A percentile compares a stretch with the other conserved stretches of the same genome.
phyloP scores from a whole-genome alignment of 2,329 filamentous ascomycete species.

The Clonostachys byssicola region DNA sequence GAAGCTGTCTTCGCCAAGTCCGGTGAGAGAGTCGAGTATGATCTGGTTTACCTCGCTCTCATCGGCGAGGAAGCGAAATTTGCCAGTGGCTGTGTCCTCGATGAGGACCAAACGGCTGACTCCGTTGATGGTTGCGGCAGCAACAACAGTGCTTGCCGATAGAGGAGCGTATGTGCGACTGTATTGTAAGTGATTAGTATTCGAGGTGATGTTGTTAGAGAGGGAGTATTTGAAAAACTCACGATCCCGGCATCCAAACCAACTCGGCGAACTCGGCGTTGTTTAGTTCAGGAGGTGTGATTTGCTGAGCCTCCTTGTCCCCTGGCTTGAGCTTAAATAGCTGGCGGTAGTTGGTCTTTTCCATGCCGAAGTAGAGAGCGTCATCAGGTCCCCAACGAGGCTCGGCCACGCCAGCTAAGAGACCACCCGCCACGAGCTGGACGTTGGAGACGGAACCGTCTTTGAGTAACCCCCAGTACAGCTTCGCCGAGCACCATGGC shows the following conservation, averaged over 20 bases:
- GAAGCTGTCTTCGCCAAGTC: constrained; percentile 22
- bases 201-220: neutral
- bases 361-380: constrained; percentile 40
- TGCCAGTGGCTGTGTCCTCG: constrained; percentile 21
- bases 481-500: constrained; percentile 41
- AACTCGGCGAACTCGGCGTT: constrained; percentile 32
- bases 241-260: constrained; percentile 16
- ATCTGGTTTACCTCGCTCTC: constrained; percentile 21
- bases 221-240: neutral
- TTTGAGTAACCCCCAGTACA: constrained; percentile 29
- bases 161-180: constrained; percentile 35
- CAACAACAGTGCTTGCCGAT: constrained; percentile 24
- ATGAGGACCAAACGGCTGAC: constrained; percentile 27
- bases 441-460: constrained; percentile 19
- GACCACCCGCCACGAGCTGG: constrained; percentile 32
- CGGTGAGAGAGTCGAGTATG: constrained; percentile 11
- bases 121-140: constrained; percentile 23
- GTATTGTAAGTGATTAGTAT: neutral
- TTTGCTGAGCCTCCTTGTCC: constrained; percentile 13
- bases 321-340: constrained; percentile 31
- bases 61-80: constrained; percentile 21
- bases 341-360: constrained; percentile 40
- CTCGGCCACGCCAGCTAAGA: constrained; percentile 38
- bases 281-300: constrained; percentile 30
- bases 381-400: constrained; percentile 46